These are phyloP conservation scores for Acacia melanoxylon DNA, from an alignment of 306 rosid species.

Conservation along the genomic window DNA sequence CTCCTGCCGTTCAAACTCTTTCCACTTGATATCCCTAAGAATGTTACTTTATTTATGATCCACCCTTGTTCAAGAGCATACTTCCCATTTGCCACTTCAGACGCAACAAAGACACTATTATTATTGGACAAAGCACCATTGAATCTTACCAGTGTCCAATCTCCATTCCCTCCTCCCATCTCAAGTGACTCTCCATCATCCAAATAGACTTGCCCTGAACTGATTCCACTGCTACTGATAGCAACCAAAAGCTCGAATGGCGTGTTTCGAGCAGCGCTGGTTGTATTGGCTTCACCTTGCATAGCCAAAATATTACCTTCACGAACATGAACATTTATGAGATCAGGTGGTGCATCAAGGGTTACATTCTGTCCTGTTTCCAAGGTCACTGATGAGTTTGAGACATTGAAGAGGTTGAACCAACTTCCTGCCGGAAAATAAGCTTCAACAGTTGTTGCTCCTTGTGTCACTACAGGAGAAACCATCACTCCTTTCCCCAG, in stretches of 20 bases:
- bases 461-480: slow-evolving; percentile 69
- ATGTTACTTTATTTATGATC: slow-evolving; percentile 60
- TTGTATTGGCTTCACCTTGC: slow-evolving; percentile 74
- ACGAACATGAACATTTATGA: slow-evolving; percentile 70
- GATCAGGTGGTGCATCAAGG: slow-evolving; percentile 70
- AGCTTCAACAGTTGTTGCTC: slow-evolving; percentile 60
- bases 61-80: slow-evolving; percentile 61
- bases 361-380: slow-evolving; percentile 50
- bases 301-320: slow-evolving; percentile 79
- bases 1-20: not conserved
- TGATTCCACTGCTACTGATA: slow-evolving; percentile 29
- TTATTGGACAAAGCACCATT: slow-evolving; percentile 18
- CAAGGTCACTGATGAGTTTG: slow-evolving; percentile 49
- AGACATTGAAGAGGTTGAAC: slow-evolving; percentile 79
- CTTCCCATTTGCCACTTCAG: slow-evolving; percentile 58
- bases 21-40: slow-evolving; percentile 58
- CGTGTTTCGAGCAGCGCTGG: slow-evolving; percentile 43
- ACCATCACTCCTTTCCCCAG: slow-evolving; percentile 73
- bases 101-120: slow-evolving; percentile 36
- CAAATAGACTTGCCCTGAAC: slow-evolving; percentile 72
- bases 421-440: slow-evolving; percentile 83
- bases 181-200: slow-evolving; percentile 72
- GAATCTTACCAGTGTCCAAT: slow-evolving; percentile 71
- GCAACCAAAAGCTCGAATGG: slow-evolving; percentile 67
- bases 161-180: slow-evolving; percentile 51